Conservation (phyloP, 352 stramenopile genomes). For the Phytophthora tubulina region DNA sequence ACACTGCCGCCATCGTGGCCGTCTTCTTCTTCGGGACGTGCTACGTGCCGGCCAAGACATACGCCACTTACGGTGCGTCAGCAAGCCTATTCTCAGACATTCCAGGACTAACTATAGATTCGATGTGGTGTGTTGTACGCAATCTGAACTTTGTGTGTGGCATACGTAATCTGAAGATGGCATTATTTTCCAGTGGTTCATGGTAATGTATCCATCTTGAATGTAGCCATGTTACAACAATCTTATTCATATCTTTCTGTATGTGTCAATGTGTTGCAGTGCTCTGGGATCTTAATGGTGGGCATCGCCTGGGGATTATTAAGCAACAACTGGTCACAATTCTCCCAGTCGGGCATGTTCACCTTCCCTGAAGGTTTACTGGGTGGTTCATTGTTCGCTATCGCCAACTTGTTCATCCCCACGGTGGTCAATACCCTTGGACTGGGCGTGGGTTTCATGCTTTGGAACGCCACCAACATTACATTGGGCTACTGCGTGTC, state of each 20-base stretch:
- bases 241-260: no score
- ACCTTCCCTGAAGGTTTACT: conserved; percentile 84
- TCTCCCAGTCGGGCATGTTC: conserved; percentile 77
- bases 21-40: conserved; percentile 89
- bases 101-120: no score
- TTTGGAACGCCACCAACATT: conserved; percentile 91
- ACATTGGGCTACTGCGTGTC: conserved; percentile 84
- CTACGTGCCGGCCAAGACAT: conserved; percentile 87
- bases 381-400: conserved; percentile 77
- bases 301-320: conserved; percentile 78
- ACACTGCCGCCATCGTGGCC: conserved; percentile 65
- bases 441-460: conserved; percentile 84
- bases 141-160: conserved; percentile 19
- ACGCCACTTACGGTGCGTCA: conserved; percentile 78
- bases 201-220: conserved; percentile 50
- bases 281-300: conserved; percentile 86
- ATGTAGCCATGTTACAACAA: conserved; percentile 9
- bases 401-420: conserved; percentile 86
- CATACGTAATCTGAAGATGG: conserved; percentile 51
- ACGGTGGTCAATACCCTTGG: conserved; percentile 88
- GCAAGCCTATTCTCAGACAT: neutral
- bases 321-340: conserved; percentile 86
- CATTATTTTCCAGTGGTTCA: conserved; percentile 92
- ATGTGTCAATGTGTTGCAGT: conserved; percentile 43
- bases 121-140: conserved; percentile 19